Evolutionary conservation across 2,329 filamentous ascomycete genomes (phyloP), one percentile per base, ranked within the genome.

Genomic region (Coleophoma crateriformis): DNA sequence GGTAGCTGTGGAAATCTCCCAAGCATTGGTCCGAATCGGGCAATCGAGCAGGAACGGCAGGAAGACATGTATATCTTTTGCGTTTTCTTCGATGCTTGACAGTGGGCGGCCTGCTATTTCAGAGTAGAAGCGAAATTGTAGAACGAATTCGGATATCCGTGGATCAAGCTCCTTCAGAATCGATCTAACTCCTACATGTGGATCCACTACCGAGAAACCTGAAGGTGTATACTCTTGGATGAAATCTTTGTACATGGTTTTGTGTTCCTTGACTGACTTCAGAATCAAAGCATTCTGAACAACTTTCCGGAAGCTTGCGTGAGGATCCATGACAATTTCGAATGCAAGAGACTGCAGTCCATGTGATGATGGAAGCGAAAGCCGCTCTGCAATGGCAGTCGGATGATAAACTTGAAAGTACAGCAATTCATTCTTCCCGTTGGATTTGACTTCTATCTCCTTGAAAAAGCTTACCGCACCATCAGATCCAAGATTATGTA

Each of bases 401-500:
- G 78, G 72, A 51, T 69, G 67, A 46, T 71, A 74, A 33, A 63
- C 43, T 50, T 56, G 48, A 53, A 51, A 45, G 52, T 50, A 49
- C 53, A 68, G 33, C 41, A 17, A 2, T 50, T 22, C 34, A 60
- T 60, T 7, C 44, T 50, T 20, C 52, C 50, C 20, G 32, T 52
- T 5, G 13, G 20, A 15, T 7, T 34, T 22, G 7, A 48, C 15
- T 49, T 65, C 57, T 1, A 92, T 65, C 44, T 89, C 85, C 49
- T 77, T 74, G 32, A 95, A 77, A 50, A 92, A 84, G 0, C 83
- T 71, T 0, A 95, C 81, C 1, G 74, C 72, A 0, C 85, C 85
- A 1, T 75, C 55, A 0, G 62, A 45, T 0, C 84, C 85, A 8
- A 92, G 74, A 50, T 89, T 77, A 62, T 91, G 84, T 0, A 92